phyloP scores from a whole-genome alignment of 106 monocot genomes.

The Amphibolis antarctica region DNA sequence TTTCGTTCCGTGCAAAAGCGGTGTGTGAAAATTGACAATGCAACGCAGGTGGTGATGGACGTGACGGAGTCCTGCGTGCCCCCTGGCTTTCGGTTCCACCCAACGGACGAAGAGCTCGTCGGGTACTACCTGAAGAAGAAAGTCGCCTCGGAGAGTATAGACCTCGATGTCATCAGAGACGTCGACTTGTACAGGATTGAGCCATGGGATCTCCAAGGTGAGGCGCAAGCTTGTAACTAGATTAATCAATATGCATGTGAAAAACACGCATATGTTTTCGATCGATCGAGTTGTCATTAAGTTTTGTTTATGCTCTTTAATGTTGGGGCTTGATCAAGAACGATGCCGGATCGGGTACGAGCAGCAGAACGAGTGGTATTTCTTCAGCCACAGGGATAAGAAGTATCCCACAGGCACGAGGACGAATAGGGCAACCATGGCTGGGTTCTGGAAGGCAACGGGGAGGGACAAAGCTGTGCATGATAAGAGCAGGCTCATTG shows the following conservation, averaged over 20 bases:
- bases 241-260: not conserved
- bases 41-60: conserved; percentile 15
- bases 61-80: conserved; percentile 8
- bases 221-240: not conserved
- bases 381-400: conserved; percentile 96
- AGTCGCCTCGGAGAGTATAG: conserved; percentile 13
- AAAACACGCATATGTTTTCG: not conserved
- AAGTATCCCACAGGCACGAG: conserved; percentile 95
- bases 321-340: conserved; percentile 1
- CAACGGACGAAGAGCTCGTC: conserved; percentile 23
- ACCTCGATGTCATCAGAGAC: conserved; percentile 14
- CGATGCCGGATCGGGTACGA: conserved; percentile 53
- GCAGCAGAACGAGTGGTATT: conserved; percentile 84
- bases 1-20: not conserved
- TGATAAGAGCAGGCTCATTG: conserved; percentile 53
- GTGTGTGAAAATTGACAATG: not conserved
- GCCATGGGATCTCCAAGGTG: conserved; percentile 23
- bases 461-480: conserved; percentile 62
- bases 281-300: not conserved
- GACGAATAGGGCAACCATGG: conserved; percentile 64
- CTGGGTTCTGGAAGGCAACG: conserved; percentile 92
- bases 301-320: not conserved
- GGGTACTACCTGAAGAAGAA: conserved; percentile 22
- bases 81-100: conserved; percentile 20
- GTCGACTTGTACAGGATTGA: conserved; percentile 18